Evolutionary conservation across 1,284 basidiomycete genomes (phyloP).

Genomic region (Volvariella surrecta): DNA sequence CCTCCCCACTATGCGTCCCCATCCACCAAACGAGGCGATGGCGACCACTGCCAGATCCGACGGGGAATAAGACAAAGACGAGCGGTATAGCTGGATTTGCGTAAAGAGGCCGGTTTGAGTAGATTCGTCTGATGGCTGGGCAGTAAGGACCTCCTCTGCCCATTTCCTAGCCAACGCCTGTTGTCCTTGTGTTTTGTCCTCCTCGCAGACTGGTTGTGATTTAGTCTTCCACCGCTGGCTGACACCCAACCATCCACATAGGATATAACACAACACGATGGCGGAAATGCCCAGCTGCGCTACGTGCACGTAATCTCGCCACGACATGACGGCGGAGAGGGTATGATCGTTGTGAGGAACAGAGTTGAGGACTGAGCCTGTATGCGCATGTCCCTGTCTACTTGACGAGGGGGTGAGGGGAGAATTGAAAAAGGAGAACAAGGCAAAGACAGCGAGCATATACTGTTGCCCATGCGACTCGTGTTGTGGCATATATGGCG

Average conservation of each 20-base stretch:
- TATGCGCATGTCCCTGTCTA: slow-evolving; percentile 15
- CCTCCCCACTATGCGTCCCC: slow-evolving; percentile 18
- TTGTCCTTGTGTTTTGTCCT: not conserved
- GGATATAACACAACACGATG: slow-evolving; percentile 48
- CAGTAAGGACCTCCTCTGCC: slow-evolving; percentile 16
- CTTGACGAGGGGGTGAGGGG: slow-evolving; percentile 37
- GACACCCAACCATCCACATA: slow-evolving; percentile 23
- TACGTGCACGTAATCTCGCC: slow-evolving; percentile 43
- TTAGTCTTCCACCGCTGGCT: not conserved
- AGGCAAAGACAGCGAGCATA: slow-evolving; percentile 64
- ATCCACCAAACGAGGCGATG: slow-evolving; percentile 32
- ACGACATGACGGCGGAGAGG: slow-evolving; percentile 23
- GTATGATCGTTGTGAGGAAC: slow-evolving; percentile 5
- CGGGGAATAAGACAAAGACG: slow-evolving; percentile 32
- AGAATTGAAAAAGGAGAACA: slow-evolving; percentile 73
- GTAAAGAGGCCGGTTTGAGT: slow-evolving; percentile 5
- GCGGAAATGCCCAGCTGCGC: slow-evolving; percentile 57
- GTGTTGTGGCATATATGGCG: slow-evolving; percentile 7
- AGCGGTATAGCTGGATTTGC: slow-evolving; percentile 41
- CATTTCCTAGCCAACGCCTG: slow-evolving; percentile 17
- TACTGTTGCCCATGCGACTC: slow-evolving; percentile 43
- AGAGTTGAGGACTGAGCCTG: slow-evolving; percentile 25
- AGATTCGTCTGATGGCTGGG: not conserved
- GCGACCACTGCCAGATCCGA: slow-evolving; percentile 48
- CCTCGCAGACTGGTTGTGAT: slow-evolving; percentile 6